Percentiles rank a stretch among this genome's conserved stretches.
phyloP scores from a whole-genome alignment of 139 green algal species.

The Limnomonas spitsbergensis region DNA sequence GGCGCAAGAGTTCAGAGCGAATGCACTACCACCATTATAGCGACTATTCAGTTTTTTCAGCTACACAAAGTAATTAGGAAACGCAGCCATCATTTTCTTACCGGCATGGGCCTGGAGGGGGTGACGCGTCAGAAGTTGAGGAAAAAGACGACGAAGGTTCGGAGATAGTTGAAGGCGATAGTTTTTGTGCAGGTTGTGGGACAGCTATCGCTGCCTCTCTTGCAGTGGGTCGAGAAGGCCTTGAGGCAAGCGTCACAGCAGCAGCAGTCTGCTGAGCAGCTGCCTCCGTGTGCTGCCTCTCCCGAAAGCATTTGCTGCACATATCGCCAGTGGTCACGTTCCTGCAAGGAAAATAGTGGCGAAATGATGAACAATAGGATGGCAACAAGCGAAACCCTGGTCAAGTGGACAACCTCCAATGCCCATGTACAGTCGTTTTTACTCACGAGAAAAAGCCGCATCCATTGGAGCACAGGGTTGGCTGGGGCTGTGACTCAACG shows the following conservation, averaged over 20 bases:
- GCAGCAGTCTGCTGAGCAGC: background rate
- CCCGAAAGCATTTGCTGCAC: conserved; percentile 70
- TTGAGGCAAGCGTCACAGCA: background rate
- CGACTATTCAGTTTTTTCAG: no score
- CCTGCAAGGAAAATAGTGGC: background rate
- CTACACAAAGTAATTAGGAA: no score
- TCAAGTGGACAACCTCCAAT: background rate
- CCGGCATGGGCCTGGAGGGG: background rate
- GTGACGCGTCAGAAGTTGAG: background rate
- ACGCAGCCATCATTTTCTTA: no score
- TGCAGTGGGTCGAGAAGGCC: no score
- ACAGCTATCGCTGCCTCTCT: no score
- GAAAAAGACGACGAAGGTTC: no score
- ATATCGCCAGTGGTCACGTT: conserved; percentile 36
- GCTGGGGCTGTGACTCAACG: conserved; percentile 21
- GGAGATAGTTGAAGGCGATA: no score
- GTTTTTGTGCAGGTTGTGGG: no score
- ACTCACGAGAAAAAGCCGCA: conserved; percentile 78
- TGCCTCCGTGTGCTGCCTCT: conserved; percentile 16
- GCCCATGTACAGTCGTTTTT: background rate
- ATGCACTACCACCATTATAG: no score
- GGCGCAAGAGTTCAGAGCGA: no score
- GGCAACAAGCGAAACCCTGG: background rate
- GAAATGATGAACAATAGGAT: no score
- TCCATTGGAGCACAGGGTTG: conserved; percentile 51